Conservation (phyloP, 1,284 basidiomycete genomes). For the Moesziomyces sp. region DNA sequence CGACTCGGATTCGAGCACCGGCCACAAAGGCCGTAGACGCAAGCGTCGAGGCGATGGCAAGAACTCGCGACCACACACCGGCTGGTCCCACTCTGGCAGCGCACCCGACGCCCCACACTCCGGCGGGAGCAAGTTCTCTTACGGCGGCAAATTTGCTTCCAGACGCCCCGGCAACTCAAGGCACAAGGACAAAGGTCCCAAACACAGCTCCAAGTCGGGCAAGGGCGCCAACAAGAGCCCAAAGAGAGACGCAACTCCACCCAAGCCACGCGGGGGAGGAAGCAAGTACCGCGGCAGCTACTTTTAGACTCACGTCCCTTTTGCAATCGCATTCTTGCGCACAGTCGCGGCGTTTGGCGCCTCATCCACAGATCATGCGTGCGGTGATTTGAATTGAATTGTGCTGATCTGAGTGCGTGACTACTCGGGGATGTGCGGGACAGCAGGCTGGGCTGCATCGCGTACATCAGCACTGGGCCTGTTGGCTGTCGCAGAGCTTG, state of each 20-base stretch:
- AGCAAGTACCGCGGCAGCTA: slow-evolving; percentile 51
- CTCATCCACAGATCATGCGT: too few relatives aligned
- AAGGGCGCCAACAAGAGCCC: not conserved
- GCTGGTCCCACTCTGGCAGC: slow-evolving; percentile 29
- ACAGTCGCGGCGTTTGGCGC: too few relatives aligned
- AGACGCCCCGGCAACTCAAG: too few relatives aligned
- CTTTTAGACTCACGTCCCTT: slow-evolving; percentile 9
- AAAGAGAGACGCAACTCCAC: too few relatives aligned
- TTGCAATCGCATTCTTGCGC: too few relatives aligned
- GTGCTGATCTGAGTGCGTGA: not conserved
- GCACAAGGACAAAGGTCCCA: too few relatives aligned
- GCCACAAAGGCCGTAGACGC: not conserved
- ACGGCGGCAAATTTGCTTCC: too few relatives aligned
- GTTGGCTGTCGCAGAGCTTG: slow-evolving; percentile 1
- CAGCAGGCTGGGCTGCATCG: not conserved
- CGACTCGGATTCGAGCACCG: slow-evolving; percentile 8
- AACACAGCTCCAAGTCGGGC: too few relatives aligned
- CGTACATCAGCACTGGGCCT: too few relatives aligned
- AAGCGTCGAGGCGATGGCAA: slow-evolving; percentile 26
- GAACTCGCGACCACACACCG: slow-evolving; percentile 17
- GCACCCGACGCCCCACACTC: not conserved
- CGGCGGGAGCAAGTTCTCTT: slow-evolving; percentile 9
- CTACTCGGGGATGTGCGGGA: slow-evolving; percentile 6
- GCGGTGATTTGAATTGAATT: too few relatives aligned
- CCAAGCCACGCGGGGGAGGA: slow-evolving; percentile 29